phyloP scores from a whole-genome alignment of 2,329 filamentous ascomycete genomes.

The Ascochyta clinopodiicola region DNA sequence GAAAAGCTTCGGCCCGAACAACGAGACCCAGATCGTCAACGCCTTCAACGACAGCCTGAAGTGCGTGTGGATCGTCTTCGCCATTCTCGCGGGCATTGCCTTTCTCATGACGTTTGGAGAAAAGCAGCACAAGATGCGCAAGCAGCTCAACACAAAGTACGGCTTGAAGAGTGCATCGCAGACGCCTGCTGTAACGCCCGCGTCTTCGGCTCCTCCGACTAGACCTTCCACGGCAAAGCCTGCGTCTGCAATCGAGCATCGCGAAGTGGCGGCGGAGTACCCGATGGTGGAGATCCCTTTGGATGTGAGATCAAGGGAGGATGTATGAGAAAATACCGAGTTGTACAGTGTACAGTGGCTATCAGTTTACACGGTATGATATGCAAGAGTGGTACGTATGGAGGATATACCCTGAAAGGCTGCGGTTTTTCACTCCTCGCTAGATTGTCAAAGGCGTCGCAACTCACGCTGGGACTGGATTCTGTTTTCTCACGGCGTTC shows the following conservation, averaged over 20 bases:
- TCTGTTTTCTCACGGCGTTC: background rate
- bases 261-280: background rate
- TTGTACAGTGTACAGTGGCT: background rate
- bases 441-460: background rate
- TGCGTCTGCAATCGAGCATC: background rate
- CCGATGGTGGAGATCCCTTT: constrained; percentile 5
- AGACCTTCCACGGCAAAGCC: background rate
- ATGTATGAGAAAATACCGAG: background rate
- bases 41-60: constrained; percentile 47
- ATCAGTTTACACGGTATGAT: background rate
- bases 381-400: background rate
- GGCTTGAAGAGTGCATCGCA: constrained; percentile 42
- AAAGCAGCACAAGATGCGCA: constrained; percentile 48
- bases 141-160: constrained; percentile 50
- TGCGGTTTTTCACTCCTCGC: background rate
- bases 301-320: background rate
- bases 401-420: constrained; percentile 6
- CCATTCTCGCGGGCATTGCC: constrained; percentile 40
- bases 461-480: background rate
- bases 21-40: constrained; percentile 37
- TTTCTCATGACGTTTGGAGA: constrained; percentile 47
- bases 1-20: constrained; percentile 18
- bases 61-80: constrained; percentile 49
- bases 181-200: constrained; percentile 8
- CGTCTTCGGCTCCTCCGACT: background rate